Base-by-base conservation (phyloP, 441 rosid species). In the Croton setiger region DNA sequence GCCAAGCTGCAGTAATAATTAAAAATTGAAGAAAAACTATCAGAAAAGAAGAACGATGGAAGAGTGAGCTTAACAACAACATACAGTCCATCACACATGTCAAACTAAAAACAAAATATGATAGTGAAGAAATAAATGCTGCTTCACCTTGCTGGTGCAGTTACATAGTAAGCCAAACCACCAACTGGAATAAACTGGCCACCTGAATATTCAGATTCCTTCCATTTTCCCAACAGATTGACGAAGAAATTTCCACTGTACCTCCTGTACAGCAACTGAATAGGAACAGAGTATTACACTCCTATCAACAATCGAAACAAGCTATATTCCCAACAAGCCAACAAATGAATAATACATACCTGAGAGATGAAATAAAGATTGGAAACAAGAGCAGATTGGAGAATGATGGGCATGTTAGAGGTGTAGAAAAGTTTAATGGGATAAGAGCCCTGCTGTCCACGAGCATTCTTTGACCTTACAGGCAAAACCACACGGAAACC, bases 381-480 rank as follows among this genome's bases (percentile, higher is more conserved):
- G 66, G 99, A 82, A 56, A 94, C 99, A 47, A 94, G 97, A 4
- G 99, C 99, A 27, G 98, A 92, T 54, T 94, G 99, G 53, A 94
- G 77, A 70, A 88, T 88, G 69, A 88, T 88, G 64, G 91, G 94
- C 94, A 88, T 88, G 80, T 88, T 88, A 17, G 95, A 88, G 66
- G 90, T 88, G 80, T 88, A 88, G 79, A 88, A 88, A 60, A 88
- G 79, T 78, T 88, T 88, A 70, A 88, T 88, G 31, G 98, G 97
- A 82, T 92, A 94, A 1, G 98, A 94, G 13, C 98, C 98, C 80
- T 94, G 98, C 55, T 88, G 94, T 21, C 94, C 94, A 62, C 91
- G 88, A 47, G 89, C 91, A 82, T 78, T 88, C 86, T 86, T 88
- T 11, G 93, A 88, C 72, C 91, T 83, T 68, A 88, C 91, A 35